Evolutionary conservation across 1,284 basidiomycete species (phyloP).

Genomic region (Trichosporon faecale): DNA sequence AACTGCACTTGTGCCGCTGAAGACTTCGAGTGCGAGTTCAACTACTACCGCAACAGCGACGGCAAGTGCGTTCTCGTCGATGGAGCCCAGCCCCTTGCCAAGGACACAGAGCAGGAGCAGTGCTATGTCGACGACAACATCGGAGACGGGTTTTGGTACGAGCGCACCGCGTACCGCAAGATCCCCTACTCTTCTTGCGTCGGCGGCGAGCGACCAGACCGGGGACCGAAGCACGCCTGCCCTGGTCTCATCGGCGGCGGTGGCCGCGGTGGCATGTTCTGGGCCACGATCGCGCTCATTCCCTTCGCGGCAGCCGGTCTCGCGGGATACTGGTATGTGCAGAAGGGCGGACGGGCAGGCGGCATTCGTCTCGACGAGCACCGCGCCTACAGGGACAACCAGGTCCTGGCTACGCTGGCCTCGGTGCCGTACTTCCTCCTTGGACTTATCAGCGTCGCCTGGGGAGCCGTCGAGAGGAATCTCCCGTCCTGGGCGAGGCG

Average conservation of each 20-base stretch:
- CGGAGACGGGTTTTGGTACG: constrained; percentile 68
- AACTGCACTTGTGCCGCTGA: constrained; percentile 68
- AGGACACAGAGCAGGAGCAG: constrained; percentile 55
- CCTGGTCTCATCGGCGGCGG: constrained; percentile 61
- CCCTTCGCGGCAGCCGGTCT: constrained; percentile 72
- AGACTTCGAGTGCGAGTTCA: constrained; percentile 97
- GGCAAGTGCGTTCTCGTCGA: constrained; percentile 72
- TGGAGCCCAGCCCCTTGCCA: constrained; percentile 62
- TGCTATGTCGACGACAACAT: constrained; percentile 53
- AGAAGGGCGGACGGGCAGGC: constrained; percentile 59
- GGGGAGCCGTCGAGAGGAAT: constrained; percentile 57
- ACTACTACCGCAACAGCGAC: constrained; percentile 65
- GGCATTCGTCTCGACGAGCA: constrained; percentile 67
- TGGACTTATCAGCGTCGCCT: constrained; percentile 67
- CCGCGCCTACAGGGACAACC: constrained; percentile 54
- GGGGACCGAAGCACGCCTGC: constrained; percentile 68
- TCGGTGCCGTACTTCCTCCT: constrained; percentile 83
- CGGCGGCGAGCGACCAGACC: constrained; percentile 70
- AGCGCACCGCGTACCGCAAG: constrained; percentile 81
- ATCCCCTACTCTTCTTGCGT: constrained; percentile 81
- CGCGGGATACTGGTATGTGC: constrained; percentile 74
- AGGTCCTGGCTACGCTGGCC: constrained; percentile 66
- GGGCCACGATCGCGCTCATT: constrained; percentile 66
- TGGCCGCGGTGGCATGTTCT: constrained; percentile 72
- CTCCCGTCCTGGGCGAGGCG: constrained; percentile 41